Evolutionary conservation across 164 flowering plant genomes (phyloP).

Genomic region (Litsea cubeba): DNA sequence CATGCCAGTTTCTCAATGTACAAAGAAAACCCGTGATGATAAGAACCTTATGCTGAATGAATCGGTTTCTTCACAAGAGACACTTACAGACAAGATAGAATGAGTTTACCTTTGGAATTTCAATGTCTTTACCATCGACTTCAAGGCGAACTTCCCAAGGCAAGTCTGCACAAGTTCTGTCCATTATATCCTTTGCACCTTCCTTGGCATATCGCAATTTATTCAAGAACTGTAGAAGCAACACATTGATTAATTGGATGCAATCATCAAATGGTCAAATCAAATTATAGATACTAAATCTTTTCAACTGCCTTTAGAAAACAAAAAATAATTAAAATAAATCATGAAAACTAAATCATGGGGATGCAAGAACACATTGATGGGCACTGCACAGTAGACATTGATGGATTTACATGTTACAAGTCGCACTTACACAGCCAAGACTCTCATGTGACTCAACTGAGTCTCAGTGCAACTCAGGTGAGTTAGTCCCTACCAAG

Average conservation of each 20-base stretch:
- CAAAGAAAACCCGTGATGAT: too few species aligned
- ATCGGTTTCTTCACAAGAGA: background rate
- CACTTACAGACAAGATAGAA: background rate
- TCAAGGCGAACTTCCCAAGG: conserved; percentile 78
- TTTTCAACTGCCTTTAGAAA: background rate
- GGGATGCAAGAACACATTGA: background rate
- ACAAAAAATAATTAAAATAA: background rate
- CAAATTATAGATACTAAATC: background rate
- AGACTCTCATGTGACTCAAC: too few species aligned
- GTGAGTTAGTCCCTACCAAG: too few species aligned
- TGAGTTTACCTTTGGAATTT: conserved; percentile 51
- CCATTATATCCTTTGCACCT: conserved; percentile 79
- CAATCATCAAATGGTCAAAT: background rate
- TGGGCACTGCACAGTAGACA: background rate
- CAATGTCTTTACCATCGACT: conserved; percentile 61
- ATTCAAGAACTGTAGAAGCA: conserved; percentile 56
- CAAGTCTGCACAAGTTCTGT: conserved; percentile 66
- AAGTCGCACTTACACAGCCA: too few species aligned
- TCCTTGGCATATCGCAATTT: conserved; percentile 76
- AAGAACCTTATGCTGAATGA: too few species aligned
- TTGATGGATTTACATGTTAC: background rate
- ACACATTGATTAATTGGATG: background rate
- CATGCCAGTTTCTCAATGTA: too few species aligned
- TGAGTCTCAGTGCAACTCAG: too few species aligned
- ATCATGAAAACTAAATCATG: background rate